phyloP scores from a whole-genome alignment of 139 green algal species.

The Astrephomene gubernaculifera region DNA sequence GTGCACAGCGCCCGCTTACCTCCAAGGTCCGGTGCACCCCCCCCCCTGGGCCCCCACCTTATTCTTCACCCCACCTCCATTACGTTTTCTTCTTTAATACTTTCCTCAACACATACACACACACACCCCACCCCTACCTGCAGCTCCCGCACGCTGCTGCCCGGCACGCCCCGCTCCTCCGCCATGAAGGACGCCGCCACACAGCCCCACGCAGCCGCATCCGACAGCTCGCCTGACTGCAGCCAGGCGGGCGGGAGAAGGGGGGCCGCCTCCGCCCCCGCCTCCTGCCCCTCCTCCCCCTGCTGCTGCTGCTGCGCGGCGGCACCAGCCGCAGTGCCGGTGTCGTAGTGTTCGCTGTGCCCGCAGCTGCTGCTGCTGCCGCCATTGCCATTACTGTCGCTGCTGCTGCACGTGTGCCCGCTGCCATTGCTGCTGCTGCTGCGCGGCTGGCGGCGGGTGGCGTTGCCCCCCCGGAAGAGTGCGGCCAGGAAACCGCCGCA shows the following conservation, averaged over 20 bases:
- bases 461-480: conserved; percentile 1
- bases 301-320: background rate
- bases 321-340: background rate
- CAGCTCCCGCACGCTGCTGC: conserved; percentile 12
- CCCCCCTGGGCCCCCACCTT: too few species aligned
- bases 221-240: background rate
- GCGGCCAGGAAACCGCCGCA: conserved; percentile 68
- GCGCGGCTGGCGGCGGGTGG: background rate
- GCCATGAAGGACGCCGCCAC: conserved; percentile 47
- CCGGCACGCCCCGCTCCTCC: conserved; percentile 47
- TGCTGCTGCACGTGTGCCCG: background rate
- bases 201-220: conserved; percentile 20
- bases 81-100: too few species aligned
- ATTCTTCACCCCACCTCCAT: too few species aligned
- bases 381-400: background rate
- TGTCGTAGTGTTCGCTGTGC: background rate
- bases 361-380: background rate
- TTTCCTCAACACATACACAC: too few species aligned
- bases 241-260: background rate
- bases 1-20: too few species aligned
- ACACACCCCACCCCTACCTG: too few species aligned
- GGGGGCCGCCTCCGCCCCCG: background rate
- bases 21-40: too few species aligned
- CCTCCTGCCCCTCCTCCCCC: background rate
- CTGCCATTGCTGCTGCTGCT: background rate